Conservation (phyloP, 176 grass and related monocot genomes). For the Coix lacrymajobi region DNA sequence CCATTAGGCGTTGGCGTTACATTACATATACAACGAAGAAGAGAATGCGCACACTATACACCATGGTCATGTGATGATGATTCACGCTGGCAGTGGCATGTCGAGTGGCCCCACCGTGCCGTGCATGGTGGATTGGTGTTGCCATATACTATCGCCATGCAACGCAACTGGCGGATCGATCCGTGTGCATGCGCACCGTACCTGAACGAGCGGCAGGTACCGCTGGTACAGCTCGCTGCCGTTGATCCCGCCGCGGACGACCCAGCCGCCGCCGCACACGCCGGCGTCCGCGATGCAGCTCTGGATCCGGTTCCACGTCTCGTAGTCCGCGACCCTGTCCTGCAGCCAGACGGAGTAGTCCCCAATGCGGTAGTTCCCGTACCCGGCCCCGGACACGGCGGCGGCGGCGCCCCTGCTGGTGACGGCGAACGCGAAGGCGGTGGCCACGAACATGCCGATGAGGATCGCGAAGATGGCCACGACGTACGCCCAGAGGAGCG, state of each 20-base stretch:
- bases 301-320: constrained; percentile 51
- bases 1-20: background rate
- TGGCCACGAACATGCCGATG: constrained; percentile 55
- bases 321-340: constrained; percentile 37
- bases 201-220: constrained; percentile 63
- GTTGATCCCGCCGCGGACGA: constrained; percentile 15
- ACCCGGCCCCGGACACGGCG: constrained; percentile 37
- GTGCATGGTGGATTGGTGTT: background rate
- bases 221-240: constrained; percentile 51
- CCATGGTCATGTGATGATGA: background rate
- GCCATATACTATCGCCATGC: background rate
- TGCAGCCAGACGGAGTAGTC: constrained; percentile 77
- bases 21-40: background rate
- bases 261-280: constrained; percentile 36
- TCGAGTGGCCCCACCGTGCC: background rate
- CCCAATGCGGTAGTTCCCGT: constrained; percentile 50
- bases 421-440: constrained; percentile 45
- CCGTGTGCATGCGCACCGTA: constrained; percentile 33
- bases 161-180: constrained; percentile 13
- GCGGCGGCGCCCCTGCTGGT: constrained; percentile 50
- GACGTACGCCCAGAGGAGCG: constrained; percentile 62
- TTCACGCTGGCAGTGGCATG: background rate
- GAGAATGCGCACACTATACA: background rate
- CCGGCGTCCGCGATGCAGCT: constrained; percentile 51
- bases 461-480: constrained; percentile 44